Percentiles rank a stretch among this genome's conserved stretches.
Conservation (phyloP, 768 basidiomycete species). For the Cyclocybe cylindracea region DNA sequence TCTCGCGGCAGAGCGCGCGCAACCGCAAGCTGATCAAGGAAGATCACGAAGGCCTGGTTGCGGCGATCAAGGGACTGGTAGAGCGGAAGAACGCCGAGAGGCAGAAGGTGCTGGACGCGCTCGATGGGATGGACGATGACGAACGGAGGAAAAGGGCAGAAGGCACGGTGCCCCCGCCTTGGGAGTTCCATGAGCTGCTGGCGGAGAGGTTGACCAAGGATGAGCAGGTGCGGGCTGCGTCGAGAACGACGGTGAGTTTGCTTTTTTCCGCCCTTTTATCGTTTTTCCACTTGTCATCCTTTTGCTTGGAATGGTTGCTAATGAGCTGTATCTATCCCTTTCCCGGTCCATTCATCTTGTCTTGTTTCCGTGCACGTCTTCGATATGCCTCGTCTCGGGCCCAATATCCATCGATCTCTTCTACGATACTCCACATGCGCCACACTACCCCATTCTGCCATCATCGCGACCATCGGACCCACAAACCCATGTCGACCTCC, state of each 20-base stretch:
- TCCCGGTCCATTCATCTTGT: background rate
- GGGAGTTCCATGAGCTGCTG: slow-evolving; percentile 62
- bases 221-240: slow-evolving; percentile 66
- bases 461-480: background rate
- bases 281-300: background rate
- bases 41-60: slow-evolving; percentile 58
- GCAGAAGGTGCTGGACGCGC: slow-evolving; percentile 10
- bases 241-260: slow-evolving; percentile 66
- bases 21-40: slow-evolving; percentile 53
- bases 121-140: slow-evolving; percentile 10
- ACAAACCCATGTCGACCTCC: too few relatives aligned
- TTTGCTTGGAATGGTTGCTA: background rate
- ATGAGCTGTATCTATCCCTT: background rate
- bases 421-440: too few relatives aligned
- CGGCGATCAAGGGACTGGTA: slow-evolving; percentile 51
- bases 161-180: slow-evolving; percentile 30
- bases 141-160: slow-evolving; percentile 19
- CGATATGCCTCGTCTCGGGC: background rate
- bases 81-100: slow-evolving; percentile 33
- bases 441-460: background rate
- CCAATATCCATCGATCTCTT: too few relatives aligned
- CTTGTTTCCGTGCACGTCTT: background rate
- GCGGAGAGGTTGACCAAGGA: slow-evolving; percentile 74
- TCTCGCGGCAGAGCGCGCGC: slow-evolving; percentile 59
- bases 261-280: background rate